phyloP scores from a whole-genome alignment of 176 grass and related monocot species.

The Triticum monococcum region DNA sequence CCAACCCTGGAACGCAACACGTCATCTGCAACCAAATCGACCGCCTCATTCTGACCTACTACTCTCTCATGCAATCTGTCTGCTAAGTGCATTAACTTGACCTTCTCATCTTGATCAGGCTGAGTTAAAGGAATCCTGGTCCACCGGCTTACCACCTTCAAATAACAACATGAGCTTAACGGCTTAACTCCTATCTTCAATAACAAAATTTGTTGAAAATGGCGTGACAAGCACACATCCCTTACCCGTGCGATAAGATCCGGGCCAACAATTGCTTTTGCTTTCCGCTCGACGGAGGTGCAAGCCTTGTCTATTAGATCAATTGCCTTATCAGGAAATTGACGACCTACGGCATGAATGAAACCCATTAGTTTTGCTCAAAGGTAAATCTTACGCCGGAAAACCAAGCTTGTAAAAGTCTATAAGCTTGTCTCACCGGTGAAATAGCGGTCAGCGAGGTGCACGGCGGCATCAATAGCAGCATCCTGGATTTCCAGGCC shows the following conservation, averaged over 20 bases:
- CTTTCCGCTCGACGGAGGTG: background rate
- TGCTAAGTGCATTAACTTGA: constrained; percentile 17
- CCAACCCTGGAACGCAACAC: constrained; percentile 33
- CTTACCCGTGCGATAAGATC: background rate
- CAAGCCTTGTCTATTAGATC: constrained; percentile 77
- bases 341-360: background rate
- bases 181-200: background rate
- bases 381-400: background rate
- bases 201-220: background rate
- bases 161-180: background rate
- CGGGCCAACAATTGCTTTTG: background rate
- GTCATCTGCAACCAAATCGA: constrained; percentile 17
- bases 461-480: background rate
- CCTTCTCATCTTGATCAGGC: constrained; percentile 17
- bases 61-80: constrained; percentile 34
- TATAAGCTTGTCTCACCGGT: background rate
- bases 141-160: background rate
- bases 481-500: background rate
- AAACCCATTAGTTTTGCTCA: background rate
- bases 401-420: background rate
- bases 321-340: constrained; percentile 89
- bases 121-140: background rate
- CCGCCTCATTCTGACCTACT: constrained; percentile 34
- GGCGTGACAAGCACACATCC: background rate
- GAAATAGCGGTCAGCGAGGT: constrained; percentile 17